Percentiles rank a stretch among this genome's conserved stretches.
These are phyloP conservation scores for Backusella liffmaniae DNA, from an alignment of 192 early-diverging fungal species.

Conservation along the genomic window DNA sequence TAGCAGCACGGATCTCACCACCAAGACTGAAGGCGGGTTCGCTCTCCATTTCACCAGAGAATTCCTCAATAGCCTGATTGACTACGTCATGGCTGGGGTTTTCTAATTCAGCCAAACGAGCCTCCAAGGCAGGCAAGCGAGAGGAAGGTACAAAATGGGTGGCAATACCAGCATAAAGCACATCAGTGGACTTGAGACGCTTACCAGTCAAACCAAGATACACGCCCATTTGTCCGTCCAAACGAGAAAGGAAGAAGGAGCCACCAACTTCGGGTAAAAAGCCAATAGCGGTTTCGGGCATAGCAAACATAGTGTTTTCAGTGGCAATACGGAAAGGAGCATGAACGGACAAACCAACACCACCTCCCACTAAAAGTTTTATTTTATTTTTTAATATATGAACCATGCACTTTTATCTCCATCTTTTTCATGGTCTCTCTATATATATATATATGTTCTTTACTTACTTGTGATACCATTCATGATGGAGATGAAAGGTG, in stretches of 20 bases:
- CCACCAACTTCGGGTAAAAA: conserved; percentile 97
- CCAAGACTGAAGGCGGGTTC: conserved; percentile 40
- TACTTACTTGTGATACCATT: conserved; percentile 81
- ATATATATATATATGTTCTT: neutral
- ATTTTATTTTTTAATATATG: neutral
- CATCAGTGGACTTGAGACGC: conserved; percentile 77
- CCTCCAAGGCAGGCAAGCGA: conserved; percentile 75
- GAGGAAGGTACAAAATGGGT: conserved; percentile 94
- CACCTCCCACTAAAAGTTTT: conserved; percentile 84
- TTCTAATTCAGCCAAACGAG: conserved; percentile 79
- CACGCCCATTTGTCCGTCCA: conserved; percentile 93
- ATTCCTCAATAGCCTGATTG: conserved; percentile 90
- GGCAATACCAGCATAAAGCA: conserved; percentile 89
- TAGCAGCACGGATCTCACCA: conserved; percentile 56
- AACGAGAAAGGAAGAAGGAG: conserved; percentile 88
- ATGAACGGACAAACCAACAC: conserved; percentile 94
- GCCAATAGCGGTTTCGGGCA: conserved; percentile 97
- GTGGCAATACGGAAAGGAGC: conserved; percentile 96
- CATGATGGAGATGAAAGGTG: conserved; percentile 87
- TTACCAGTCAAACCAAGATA: conserved; percentile 90
- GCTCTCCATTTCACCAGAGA: conserved; percentile 59
- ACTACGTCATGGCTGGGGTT: conserved; percentile 74
- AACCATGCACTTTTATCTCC: neutral
- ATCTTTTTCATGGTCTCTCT: neutral
- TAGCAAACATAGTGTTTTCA: conserved; percentile 93